phyloP scores from a whole-genome alignment of 441 rosid species.

The Erodium moschatum region DNA sequence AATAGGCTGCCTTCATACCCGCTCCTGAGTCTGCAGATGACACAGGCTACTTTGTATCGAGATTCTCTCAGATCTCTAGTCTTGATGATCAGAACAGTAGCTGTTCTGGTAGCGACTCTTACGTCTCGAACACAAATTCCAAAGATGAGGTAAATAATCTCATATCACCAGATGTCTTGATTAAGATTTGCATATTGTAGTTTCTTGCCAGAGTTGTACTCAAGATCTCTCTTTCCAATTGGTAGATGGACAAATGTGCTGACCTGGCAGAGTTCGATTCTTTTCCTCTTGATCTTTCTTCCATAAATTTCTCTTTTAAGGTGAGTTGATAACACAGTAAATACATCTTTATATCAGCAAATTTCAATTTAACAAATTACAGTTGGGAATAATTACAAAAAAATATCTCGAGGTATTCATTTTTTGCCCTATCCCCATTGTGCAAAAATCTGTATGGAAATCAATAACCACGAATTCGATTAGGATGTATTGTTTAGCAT shows the following conservation, averaged over 20 bases:
- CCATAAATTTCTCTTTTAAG: constrained; percentile 74
- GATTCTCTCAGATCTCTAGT: constrained; percentile 35
- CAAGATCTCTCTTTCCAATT: constrained; percentile 12
- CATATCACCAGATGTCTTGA: not conserved
- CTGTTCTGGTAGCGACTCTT: constrained; percentile 29
- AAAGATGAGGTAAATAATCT: constrained; percentile 45
- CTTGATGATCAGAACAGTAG: constrained; percentile 38
- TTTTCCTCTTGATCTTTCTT: constrained; percentile 46
- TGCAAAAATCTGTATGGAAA: not conserved
- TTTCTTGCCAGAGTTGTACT: not conserved
- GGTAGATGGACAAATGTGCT: constrained; percentile 58
- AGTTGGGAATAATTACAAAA: too few species aligned
- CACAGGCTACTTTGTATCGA: constrained; percentile 71
- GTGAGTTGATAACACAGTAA: constrained; percentile 26
- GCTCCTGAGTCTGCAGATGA: constrained; percentile 53
- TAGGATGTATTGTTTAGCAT: too few species aligned
- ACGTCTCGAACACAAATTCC: constrained; percentile 32
- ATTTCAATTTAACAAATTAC: too few species aligned
- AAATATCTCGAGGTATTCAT: too few species aligned
- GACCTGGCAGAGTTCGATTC: constrained; percentile 48
- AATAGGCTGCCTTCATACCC: constrained; percentile 73
- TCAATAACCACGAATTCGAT: not conserved
- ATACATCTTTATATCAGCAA: not conserved
- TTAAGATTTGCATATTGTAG: not conserved
- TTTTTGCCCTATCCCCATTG: not conserved